Evolutionary conservation across 1,139 yeast species (phyloP).

Genomic region (Candida sanyaensis): DNA sequence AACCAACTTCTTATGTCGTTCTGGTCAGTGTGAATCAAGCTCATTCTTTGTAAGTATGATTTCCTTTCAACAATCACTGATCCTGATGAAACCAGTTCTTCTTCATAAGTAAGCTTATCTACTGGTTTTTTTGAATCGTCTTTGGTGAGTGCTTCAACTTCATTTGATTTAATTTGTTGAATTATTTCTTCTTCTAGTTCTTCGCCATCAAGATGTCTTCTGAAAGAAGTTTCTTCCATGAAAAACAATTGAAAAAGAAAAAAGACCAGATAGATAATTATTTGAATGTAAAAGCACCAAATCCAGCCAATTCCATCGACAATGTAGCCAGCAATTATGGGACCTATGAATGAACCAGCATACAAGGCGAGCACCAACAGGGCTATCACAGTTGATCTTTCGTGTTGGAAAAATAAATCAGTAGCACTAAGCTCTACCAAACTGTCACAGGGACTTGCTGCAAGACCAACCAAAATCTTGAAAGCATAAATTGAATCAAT

Average conservation of each 20-base stretch:
- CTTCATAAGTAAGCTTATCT: conserved; percentile 6
- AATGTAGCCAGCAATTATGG: conserved; percentile 46
- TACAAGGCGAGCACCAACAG: conserved; percentile 42
- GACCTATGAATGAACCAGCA: conserved; percentile 46
- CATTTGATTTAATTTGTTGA: conserved; percentile 24
- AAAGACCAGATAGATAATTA: conserved; percentile 49
- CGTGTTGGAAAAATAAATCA: conserved; percentile 50
- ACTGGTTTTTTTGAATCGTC: conserved; percentile 6
- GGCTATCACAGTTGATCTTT: conserved; percentile 42
- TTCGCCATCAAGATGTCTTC: conserved; percentile 17
- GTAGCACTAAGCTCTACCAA: conserved; percentile 49
- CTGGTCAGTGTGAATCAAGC: conserved; percentile 35
- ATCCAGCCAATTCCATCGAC: conserved; percentile 40
- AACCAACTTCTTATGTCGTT: conserved; percentile 44
- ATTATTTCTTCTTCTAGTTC: conserved; percentile 23
- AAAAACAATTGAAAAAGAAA: conserved; percentile 39
- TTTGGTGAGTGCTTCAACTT: conserved; percentile 5
- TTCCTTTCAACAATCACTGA: conserved; percentile 23
- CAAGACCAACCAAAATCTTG: conserved; percentile 39
- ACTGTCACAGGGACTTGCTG: conserved; percentile 52
- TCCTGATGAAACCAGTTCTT: conserved; percentile 13
- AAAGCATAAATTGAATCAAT: conserved; percentile 28
- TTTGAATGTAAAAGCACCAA: conserved; percentile 46
- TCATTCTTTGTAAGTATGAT: conserved; percentile 36
- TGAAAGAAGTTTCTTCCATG: conserved; percentile 48